phyloP scores from a whole-genome alignment of 441 rosid species.

The Mallotus repandus region DNA sequence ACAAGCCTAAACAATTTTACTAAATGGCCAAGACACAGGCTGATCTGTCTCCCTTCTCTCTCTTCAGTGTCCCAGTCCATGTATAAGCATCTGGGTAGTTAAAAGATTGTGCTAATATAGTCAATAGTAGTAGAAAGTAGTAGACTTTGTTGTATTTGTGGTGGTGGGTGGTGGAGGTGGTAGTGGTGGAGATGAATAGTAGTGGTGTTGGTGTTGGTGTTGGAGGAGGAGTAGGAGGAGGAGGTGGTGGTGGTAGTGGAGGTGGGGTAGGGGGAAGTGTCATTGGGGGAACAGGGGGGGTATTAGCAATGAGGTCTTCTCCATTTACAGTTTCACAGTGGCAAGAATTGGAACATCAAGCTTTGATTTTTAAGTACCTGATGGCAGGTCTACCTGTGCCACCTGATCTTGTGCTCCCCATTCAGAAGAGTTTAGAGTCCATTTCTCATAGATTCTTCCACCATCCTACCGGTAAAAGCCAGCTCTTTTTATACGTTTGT shows the following conservation, averaged over 20 bases:
- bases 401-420: constrained; percentile 74
- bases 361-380: constrained; percentile 83
- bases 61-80: constrained; percentile 17
- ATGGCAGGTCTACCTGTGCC: constrained; percentile 83
- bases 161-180: constrained; percentile 20
- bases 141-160: neutral
- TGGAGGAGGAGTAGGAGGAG: constrained; percentile 15
- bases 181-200: constrained; percentile 25
- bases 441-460: constrained; percentile 58
- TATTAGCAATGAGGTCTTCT: constrained; percentile 35
- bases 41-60: constrained; percentile 37
- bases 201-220: constrained; percentile 23
- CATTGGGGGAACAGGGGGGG: constrained; percentile 28
- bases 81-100: constrained; percentile 23
- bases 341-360: constrained; percentile 92
- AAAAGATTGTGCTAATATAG: neutral
- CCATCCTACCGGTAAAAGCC: constrained; percentile 53
- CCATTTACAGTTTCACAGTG: constrained; percentile 72
- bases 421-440: constrained; percentile 62
- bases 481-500: neutral
- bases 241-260: constrained; percentile 22
- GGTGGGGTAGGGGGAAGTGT: constrained; percentile 18
- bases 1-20: neutral
- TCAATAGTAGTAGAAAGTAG: neutral
- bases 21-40: constrained; percentile 29